Conservation (phyloP, 345 rosid genomes). For the Adansonia digitata region DNA sequence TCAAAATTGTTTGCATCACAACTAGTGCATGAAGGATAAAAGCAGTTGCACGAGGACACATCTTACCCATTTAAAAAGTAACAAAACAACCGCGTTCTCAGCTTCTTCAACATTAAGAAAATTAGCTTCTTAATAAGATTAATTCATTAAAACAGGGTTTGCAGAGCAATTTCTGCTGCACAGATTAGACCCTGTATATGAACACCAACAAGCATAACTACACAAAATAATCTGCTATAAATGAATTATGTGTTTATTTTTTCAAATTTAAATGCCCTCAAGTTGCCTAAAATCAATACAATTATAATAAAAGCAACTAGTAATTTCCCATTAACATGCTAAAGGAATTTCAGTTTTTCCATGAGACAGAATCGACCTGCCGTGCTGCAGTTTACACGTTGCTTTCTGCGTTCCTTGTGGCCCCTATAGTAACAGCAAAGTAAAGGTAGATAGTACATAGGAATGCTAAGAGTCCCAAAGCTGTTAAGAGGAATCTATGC, state of each 20-base stretch:
- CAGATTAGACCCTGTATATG: not conserved
- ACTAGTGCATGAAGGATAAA: too few species aligned
- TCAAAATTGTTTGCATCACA: too few species aligned
- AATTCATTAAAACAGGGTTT: too few species aligned
- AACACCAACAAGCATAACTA: not conserved
- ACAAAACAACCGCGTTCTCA: too few species aligned
- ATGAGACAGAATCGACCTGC: constrained; percentile 37
- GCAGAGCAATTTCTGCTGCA: too few species aligned
- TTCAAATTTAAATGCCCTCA: not conserved
- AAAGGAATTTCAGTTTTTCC: constrained; percentile 58
- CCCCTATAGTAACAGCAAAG: constrained; percentile 82
- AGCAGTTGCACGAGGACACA: too few species aligned
- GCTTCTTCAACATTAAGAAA: too few species aligned
- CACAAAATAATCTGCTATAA: not conserved
- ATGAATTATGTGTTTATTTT: not conserved
- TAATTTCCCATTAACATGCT: constrained; percentile 3
- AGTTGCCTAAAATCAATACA: not conserved
- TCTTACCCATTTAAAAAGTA: too few species aligned
- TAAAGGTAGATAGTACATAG: constrained; percentile 88
- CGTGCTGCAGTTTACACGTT: constrained; percentile 49
- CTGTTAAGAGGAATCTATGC: constrained; percentile 86
- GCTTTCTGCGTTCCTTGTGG: constrained; percentile 49
- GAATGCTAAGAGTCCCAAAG: constrained; percentile 64
- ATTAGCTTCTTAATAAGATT: too few species aligned
- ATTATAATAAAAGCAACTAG: not conserved